These are phyloP conservation scores for Plantago major DNA, from an alignment of 257 asterid genomes.

Conservation along the genomic window DNA sequence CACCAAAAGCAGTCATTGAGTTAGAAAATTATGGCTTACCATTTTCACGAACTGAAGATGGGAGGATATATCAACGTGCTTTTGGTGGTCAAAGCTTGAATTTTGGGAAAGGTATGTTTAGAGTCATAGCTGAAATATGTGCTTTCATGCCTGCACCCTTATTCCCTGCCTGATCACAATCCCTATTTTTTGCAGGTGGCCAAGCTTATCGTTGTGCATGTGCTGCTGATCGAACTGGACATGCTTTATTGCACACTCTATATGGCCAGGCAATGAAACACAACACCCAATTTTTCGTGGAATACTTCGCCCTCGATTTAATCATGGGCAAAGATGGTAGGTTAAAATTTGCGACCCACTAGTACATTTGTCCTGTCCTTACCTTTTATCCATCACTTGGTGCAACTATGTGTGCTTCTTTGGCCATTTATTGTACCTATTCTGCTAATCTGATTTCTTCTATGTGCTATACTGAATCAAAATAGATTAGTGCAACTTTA, in stretches of 20 bases:
- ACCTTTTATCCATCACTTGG: conserved; percentile 7
- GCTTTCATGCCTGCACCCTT: neutral
- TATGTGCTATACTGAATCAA: neutral
- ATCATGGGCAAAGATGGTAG: conserved; percentile 83
- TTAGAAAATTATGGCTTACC: conserved; percentile 89
- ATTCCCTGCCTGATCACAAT: neutral
- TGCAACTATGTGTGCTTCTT: neutral
- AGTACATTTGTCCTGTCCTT: conserved; percentile 15
- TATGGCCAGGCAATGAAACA: conserved; percentile 99
- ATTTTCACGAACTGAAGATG: conserved; percentile 95
- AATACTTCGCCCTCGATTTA: conserved; percentile 90
- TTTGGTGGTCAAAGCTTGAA: conserved; percentile 97
- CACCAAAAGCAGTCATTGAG: conserved; percentile 82
- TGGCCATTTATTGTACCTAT: neutral
- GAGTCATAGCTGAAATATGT: conserved; percentile 8
- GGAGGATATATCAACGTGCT: conserved; percentile 95
- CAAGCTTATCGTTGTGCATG: conserved; percentile 99
- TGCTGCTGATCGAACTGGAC: conserved; percentile 99
- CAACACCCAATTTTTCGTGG: conserved; percentile 94
- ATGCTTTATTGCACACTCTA: conserved; percentile 92
- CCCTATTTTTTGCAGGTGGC: conserved; percentile 54
- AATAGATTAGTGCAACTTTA: neutral
- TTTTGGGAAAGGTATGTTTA: conserved; percentile 78
- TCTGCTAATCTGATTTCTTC: no score
- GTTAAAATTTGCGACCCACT: conserved; percentile 8